Base-by-base conservation (phyloP, 371 early-diverging fungal species). In the Zychaea mexicana region DNA sequence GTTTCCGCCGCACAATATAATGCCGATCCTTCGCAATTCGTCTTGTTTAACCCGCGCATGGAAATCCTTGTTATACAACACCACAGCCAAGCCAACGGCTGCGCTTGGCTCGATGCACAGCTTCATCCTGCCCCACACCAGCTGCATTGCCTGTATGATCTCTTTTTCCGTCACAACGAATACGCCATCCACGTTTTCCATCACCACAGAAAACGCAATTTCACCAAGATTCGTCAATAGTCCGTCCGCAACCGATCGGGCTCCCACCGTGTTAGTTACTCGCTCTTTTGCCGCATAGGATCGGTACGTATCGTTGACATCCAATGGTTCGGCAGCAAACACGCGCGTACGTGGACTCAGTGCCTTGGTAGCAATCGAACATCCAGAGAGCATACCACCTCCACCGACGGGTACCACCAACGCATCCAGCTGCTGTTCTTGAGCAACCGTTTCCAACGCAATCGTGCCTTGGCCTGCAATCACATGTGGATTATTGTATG, bases 381-480 rank as follows among this genome's bases (percentile, higher is more conserved):
- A 81, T 1, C 88, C 88, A 4, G 85, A 73, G 2, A 88, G 32
- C 85, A 88, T 73, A 0, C 88, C 88, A 26, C 86, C 84, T 1
- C 84, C 87, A 10, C 87, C 87, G 0, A 80, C 80, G 28, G 85
- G 85, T 8, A 84, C 67, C 32, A 88, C 64, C 8, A 87, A 61
- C 10, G 76, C 77, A 65, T 88, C 87, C 24, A 87, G 63, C 17
- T 52, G 67, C 28, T 72, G 71, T 7, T 68, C 58, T 63, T 89
- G 88, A 2, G 67, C 56, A 10, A 86, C 36, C 5, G 82, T 55
- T 57, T 87, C 87, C 19, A 85, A 52, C 31, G 70, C 78, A 22
- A 85, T 72, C 2, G 89, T 88, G 27, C 98, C 98, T 77, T 98
- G 98, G 9, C 98, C 98, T 19, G 98, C 98, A 78, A 98, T 98